Conservation (phyloP, 2,329 filamentous ascomycete genomes). For the Hypoxylon sp. region DNA sequence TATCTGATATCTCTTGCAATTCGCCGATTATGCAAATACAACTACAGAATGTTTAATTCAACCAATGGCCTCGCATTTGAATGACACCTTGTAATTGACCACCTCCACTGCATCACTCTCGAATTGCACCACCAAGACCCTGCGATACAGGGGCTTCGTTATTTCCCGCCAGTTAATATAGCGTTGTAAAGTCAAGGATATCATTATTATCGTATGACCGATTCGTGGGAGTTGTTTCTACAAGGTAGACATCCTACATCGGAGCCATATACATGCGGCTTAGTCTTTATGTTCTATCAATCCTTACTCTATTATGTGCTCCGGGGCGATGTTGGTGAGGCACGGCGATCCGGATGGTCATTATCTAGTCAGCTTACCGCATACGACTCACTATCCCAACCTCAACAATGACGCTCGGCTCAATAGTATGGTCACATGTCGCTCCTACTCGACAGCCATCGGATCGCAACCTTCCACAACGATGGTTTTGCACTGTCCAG, state of each 20-base stretch:
- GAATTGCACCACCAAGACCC: slow-evolving; percentile 29
- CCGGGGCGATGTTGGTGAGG: slow-evolving; percentile 28
- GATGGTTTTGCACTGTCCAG: slow-evolving; percentile 25
- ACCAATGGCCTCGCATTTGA: slow-evolving; percentile 13
- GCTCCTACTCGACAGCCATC: slow-evolving; percentile 33
- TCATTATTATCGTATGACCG: slow-evolving; percentile 36
- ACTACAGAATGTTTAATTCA: neutral
- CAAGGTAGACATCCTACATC: slow-evolving; percentile 33
- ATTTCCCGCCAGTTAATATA: slow-evolving; percentile 21
- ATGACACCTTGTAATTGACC: slow-evolving; percentile 17
- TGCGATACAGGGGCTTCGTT: slow-evolving; percentile 21
- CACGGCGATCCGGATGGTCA: slow-evolving; percentile 36
- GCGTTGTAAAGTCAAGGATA: slow-evolving; percentile 29
- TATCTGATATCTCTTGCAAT: slow-evolving; percentile 13
- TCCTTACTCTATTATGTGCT: slow-evolving; percentile 19
- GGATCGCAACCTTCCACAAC: slow-evolving; percentile 41
- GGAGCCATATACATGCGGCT: slow-evolving; percentile 23
- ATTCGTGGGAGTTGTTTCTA: slow-evolving; percentile 23
- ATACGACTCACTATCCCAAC: slow-evolving; percentile 36
- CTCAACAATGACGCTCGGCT: slow-evolving; percentile 26
- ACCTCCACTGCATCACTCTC: slow-evolving; percentile 17
- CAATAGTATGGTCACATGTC: slow-evolving; percentile 37
- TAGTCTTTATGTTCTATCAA: slow-evolving; percentile 22
- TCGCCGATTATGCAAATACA: slow-evolving; percentile 10
- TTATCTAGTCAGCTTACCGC: slow-evolving; percentile 47